phyloP scores from a whole-genome alignment of 257 asterid genomes.

The Solanum bukasovii region DNA sequence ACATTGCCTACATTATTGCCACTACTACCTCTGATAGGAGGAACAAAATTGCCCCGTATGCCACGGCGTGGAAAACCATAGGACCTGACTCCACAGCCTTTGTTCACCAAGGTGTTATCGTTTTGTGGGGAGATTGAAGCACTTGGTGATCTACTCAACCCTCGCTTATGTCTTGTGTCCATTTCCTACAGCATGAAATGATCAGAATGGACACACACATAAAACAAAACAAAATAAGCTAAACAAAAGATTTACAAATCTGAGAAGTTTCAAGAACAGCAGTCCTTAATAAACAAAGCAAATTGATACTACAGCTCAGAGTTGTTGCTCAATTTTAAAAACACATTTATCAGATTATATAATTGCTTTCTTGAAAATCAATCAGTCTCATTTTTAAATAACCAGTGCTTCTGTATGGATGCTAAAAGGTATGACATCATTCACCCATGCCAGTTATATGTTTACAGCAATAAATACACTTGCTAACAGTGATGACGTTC shows the following conservation, averaged over 20 bases:
- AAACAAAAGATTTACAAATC: conserved; percentile 1
- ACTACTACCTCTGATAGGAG: conserved; percentile 80
- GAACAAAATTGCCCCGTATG: conserved; percentile 81
- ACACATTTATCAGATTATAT: neutral
- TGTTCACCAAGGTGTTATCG: conserved; percentile 39
- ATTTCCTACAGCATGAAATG: conserved; percentile 52
- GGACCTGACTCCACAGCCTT: conserved; percentile 63
- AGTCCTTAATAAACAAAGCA: neutral
- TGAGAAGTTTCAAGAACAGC: neutral
- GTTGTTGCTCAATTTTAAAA: neutral
- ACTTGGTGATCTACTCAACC: conserved; percentile 65
- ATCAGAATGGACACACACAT: neutral
- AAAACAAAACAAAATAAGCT: neutral
- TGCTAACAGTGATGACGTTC: neutral
- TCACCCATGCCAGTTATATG: neutral
- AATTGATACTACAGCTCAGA: neutral
- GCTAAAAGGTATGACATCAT: neutral
- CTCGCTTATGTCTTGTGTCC: conserved; percentile 81
- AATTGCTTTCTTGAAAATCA: neutral
- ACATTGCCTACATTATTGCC: conserved; percentile 55
- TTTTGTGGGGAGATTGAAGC: conserved; percentile 70
- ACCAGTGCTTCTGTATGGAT: neutral
- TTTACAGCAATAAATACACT: neutral
- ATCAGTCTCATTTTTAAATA: neutral
- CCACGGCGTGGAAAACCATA: conserved; percentile 83